Evolutionary conservation across 352 stramenopile species (phyloP).

Genomic region (Pythium aphanidermatum): DNA sequence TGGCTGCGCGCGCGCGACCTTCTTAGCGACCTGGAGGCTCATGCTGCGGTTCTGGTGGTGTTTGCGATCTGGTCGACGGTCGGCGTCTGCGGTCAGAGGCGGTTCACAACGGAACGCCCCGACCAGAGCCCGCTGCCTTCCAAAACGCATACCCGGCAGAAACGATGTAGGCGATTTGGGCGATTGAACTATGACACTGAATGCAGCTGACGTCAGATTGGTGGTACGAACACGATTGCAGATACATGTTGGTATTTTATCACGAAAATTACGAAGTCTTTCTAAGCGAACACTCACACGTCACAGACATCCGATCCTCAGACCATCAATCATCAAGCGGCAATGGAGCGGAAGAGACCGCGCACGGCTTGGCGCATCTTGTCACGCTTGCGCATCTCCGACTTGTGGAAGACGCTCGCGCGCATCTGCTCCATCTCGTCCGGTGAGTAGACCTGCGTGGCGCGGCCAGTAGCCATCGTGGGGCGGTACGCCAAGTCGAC

Average conservation of each 20-base stretch:
- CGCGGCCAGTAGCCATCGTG: background rate
- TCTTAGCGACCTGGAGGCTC: slow-evolving; percentile 13
- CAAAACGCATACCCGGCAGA: background rate
- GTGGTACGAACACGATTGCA: no score
- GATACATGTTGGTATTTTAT: background rate
- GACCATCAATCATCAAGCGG: background rate
- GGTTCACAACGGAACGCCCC: background rate
- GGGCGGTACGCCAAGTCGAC: slow-evolving; percentile 1
- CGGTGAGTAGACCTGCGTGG: background rate
- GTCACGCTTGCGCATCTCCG: slow-evolving; percentile 19
- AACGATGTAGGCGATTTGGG: no score
- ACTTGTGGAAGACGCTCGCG: background rate
- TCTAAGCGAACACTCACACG: background rate
- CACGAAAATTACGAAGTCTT: background rate
- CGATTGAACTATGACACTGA: background rate
- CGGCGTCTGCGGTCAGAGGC: background rate
- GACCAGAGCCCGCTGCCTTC: no score
- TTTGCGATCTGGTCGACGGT: background rate
- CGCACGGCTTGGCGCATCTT: slow-evolving; percentile 19
- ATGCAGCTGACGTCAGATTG: no score
- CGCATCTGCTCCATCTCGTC: background rate
- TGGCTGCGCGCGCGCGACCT: slow-evolving; percentile 1
- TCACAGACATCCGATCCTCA: background rate
- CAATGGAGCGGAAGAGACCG: slow-evolving; percentile 10
- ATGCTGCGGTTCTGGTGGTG: slow-evolving; percentile 11